phyloP scores from a whole-genome alignment of 2,329 filamentous ascomycete genomes.

The Penicillium sumatraense region DNA sequence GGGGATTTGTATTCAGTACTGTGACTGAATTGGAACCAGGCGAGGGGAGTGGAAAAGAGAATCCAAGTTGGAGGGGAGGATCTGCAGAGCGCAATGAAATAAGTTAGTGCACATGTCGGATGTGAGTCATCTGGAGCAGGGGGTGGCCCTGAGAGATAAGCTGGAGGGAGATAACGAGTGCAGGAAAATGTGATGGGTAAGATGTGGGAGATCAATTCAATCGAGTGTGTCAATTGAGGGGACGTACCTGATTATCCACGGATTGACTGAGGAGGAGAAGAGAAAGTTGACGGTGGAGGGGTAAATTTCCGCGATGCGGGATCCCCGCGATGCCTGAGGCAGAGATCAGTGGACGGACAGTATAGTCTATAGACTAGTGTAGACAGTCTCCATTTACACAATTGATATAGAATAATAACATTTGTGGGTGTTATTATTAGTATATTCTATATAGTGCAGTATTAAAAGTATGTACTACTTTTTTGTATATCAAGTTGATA shows the following conservation, averaged over 20 bases:
- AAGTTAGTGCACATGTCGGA: slow-evolving; percentile 2
- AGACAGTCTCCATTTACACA: not conserved
- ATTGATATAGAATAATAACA: no score
- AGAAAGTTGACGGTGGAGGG: slow-evolving; percentile 29
- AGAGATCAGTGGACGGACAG: not conserved
- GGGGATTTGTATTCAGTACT: not conserved
- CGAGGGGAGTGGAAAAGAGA: not conserved
- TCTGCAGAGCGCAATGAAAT: slow-evolving; percentile 10
- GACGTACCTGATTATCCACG: not conserved
- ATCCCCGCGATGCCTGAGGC: slow-evolving; percentile 35
- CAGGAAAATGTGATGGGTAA: not conserved
- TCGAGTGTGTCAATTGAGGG: not conserved
- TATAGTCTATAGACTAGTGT: not conserved
- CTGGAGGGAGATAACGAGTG: no score
- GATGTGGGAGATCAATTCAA: no score
- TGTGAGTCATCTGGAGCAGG: slow-evolving; percentile 24
- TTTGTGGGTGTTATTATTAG: not conserved
- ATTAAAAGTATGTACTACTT: no score
- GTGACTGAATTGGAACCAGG: not conserved
- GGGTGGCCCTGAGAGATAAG: not conserved
- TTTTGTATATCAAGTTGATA: no score
- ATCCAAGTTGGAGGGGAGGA: slow-evolving; percentile 5
- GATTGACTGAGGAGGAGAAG: not conserved
- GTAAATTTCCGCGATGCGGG: slow-evolving; percentile 37
- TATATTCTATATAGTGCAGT: not conserved